Conservation (phyloP, 305 asterid genomes). For the Stenogyne calaminthoides region DNA sequence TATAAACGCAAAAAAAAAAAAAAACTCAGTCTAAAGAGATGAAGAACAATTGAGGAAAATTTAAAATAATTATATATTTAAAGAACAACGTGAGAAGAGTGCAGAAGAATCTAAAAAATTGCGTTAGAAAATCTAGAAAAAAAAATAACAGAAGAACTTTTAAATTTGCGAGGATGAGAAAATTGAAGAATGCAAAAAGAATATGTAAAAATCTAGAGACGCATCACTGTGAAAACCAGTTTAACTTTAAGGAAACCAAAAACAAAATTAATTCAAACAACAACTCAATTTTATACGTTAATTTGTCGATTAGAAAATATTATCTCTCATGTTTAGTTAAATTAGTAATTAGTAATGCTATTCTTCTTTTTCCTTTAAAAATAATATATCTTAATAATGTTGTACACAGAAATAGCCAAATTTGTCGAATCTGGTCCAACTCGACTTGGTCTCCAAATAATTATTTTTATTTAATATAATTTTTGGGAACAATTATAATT, state of each 20-base stretch:
- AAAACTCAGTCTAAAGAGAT: no score
- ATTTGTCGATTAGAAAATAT: neutral
- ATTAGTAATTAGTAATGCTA: neutral
- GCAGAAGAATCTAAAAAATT: no score
- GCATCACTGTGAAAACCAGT: no score
- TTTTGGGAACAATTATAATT: neutral
- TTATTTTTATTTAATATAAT: neutral
- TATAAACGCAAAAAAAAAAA: no score
- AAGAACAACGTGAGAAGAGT: no score
- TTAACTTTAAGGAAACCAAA: constrained; percentile 37
- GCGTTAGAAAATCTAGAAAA: no score
- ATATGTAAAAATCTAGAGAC: no score
- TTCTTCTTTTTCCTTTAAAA: neutral
- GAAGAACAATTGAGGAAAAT: no score
- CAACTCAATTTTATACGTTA: neutral
- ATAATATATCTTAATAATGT: neutral
- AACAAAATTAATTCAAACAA: constrained; percentile 21
- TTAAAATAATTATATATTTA: no score
- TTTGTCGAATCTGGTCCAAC: constrained; percentile 26
- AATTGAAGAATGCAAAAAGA: no score
- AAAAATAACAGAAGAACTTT: no score
- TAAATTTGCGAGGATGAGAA: no score
- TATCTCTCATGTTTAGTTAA: neutral
- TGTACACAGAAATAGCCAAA: constrained; percentile 30
- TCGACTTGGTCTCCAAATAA: neutral